Conservation (phyloP, 768 basidiomycete species). For the Podaxis mareebaensis region DNA sequence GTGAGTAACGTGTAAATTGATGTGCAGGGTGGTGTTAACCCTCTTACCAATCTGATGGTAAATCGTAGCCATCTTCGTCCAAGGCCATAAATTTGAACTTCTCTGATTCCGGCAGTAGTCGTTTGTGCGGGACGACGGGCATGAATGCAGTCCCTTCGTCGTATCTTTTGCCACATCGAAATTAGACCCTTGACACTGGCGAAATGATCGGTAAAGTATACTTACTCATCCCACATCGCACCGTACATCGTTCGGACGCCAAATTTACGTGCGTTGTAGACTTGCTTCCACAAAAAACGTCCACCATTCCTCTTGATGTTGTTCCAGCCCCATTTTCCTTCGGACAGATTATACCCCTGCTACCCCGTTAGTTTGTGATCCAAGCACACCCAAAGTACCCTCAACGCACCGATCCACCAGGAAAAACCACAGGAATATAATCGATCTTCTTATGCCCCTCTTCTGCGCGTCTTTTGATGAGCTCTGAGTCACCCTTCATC, state of each 20-base stretch:
- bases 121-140: conserved; percentile 63
- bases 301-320: conserved; percentile 73
- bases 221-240: conserved; percentile 88
- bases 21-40: conserved; percentile 25
- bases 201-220: conserved; percentile 17
- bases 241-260: conserved; percentile 72
- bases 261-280: conserved; percentile 64
- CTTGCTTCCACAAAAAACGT: conserved; percentile 76
- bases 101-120: conserved; percentile 60
- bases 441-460: conserved; percentile 56
- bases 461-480: conserved; percentile 52
- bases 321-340: conserved; percentile 74
- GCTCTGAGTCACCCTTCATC: conserved; percentile 63
- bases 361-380: conserved; percentile 8
- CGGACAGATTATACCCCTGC: conserved; percentile 70
- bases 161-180: conserved; percentile 48
- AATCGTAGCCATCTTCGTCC: conserved; percentile 75
- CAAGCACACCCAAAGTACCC: conserved; percentile 14
- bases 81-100: conserved; percentile 65
- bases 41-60: conserved; percentile 75
- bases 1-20: conserved; percentile 8
- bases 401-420: conserved; percentile 74
- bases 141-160: conserved; percentile 86
- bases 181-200: conserved; percentile 14
- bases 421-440: conserved; percentile 83